Percentiles rank a stretch among this genome's conserved stretches.
Evolutionary conservation across 164 flowering plant genomes (phyloP).

Genomic region (Sextonia rubra): DNA sequence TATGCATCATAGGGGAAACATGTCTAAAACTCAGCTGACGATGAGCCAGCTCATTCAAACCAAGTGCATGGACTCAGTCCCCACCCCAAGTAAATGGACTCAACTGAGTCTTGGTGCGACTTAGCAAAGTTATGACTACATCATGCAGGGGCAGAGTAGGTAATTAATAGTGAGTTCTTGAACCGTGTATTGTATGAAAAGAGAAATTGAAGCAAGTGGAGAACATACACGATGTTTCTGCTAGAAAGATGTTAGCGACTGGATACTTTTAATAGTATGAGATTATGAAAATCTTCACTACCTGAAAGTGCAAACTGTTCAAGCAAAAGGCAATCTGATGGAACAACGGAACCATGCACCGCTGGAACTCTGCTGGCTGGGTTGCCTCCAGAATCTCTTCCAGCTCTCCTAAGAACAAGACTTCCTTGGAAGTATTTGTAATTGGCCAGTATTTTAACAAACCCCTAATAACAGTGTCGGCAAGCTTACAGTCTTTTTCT

Average conservation of each 20-base stretch:
- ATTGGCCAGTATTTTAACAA: constrained; percentile 72
- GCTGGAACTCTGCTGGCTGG: constrained; percentile 58
- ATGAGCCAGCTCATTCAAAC: too few species aligned
- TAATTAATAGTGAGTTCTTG: too few species aligned
- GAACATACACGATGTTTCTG: neutral
- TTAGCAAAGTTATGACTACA: too few species aligned
- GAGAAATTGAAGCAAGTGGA: constrained; percentile 19
- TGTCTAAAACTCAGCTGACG: too few species aligned
- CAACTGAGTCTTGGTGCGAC: too few species aligned
- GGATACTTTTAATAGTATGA: neutral
- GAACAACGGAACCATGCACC: constrained; percentile 72
- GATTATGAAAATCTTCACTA: constrained; percentile 10
- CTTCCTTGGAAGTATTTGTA: constrained; percentile 74
- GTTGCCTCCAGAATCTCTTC: constrained; percentile 73
- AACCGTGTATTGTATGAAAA: too few species aligned
- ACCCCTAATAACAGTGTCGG: constrained; percentile 70
- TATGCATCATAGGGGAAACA: too few species aligned
- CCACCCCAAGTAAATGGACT: too few species aligned
- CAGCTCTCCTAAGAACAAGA: constrained; percentile 70
- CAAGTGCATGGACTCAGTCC: too few species aligned
- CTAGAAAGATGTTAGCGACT: neutral
- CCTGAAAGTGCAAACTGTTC: constrained; percentile 76
- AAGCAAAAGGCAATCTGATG: constrained; percentile 57
- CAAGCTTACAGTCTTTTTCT: constrained; percentile 84
- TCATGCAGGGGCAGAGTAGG: too few species aligned